These are phyloP conservation scores for Umbelopsis isabellina DNA, from an alignment of 192 early-diverging fungal species.

Conservation along the genomic window DNA sequence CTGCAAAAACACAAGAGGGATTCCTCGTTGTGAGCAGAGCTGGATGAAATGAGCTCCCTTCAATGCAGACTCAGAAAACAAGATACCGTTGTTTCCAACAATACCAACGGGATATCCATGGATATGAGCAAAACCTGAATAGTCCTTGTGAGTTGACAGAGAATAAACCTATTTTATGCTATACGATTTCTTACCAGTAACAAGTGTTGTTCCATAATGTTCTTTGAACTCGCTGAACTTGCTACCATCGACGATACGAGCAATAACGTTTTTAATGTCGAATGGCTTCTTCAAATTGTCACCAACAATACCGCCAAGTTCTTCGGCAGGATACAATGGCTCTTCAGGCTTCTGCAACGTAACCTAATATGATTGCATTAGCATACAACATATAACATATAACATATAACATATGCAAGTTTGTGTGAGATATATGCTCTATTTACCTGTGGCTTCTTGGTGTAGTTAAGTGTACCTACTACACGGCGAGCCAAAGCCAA, in stretches of 20 bases:
- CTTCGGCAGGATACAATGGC: conserved; percentile 79
- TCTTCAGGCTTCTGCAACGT: conserved; percentile 61
- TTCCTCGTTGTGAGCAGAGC: conserved; percentile 84
- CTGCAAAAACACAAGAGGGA: conserved; percentile 92
- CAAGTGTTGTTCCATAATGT: conserved; percentile 85
- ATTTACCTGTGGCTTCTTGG: conserved; percentile 63
- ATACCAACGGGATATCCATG: conserved; percentile 93
- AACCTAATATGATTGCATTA: conserved; percentile 30
- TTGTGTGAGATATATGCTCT: background rate
- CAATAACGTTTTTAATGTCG: conserved; percentile 91
- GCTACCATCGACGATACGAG: conserved; percentile 92
- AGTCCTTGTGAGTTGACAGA: background rate
- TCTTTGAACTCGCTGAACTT: conserved; percentile 93
- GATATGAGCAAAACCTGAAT: conserved; percentile 81
- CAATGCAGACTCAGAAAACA: conserved; percentile 91
- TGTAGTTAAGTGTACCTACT: conserved; percentile 85
- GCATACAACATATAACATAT: background rate
- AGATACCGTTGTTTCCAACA: conserved; percentile 94
- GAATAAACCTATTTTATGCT: background rate
- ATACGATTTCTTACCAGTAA: conserved; percentile 62
- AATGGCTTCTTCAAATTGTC: conserved; percentile 88
- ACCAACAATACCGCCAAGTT: conserved; percentile 93
- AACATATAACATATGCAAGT: background rate
- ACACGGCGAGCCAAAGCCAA: conserved; percentile 80
- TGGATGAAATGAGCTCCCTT: conserved; percentile 97